phyloP scores from a whole-genome alignment of 2,329 filamentous ascomycete species.

The Stemphylium vesicarium region DNA sequence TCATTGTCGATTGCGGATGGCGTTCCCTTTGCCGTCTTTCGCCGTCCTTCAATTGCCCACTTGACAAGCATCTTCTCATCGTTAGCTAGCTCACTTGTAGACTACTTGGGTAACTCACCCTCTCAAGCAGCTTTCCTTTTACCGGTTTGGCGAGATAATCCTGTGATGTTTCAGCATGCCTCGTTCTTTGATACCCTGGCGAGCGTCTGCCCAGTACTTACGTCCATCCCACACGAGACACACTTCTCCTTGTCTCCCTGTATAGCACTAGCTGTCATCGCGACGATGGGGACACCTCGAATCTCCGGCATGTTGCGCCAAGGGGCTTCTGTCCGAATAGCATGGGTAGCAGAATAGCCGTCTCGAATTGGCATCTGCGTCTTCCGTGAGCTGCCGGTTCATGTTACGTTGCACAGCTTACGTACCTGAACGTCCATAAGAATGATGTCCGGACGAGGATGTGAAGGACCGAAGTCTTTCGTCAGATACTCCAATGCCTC shows the following conservation, averaged over 20 bases:
- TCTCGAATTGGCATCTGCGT: slow-evolving; percentile 64
- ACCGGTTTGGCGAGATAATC: slow-evolving; percentile 61
- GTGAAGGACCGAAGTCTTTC: slow-evolving; percentile 57
- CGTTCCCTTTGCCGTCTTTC: slow-evolving; percentile 39
- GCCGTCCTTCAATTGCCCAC: slow-evolving; percentile 63
- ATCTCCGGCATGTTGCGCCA: slow-evolving; percentile 64
- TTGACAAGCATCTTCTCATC: slow-evolving; percentile 63
- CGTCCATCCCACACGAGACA: slow-evolving; percentile 73
- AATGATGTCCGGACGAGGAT: slow-evolving; percentile 72
- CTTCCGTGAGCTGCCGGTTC: background rate
- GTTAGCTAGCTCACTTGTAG: slow-evolving; percentile 21
- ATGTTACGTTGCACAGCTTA: background rate
- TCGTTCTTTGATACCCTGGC: slow-evolving; percentile 13
- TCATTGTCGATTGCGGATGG: slow-evolving; percentile 34
- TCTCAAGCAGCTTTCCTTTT: slow-evolving; percentile 71
- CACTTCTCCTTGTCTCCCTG: slow-evolving; percentile 79
- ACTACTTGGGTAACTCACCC: slow-evolving; percentile 28
- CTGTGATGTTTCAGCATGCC: slow-evolving; percentile 31
- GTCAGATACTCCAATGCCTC: slow-evolving; percentile 77
- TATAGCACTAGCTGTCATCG: slow-evolving; percentile 82
- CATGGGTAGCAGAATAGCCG: slow-evolving; percentile 77
- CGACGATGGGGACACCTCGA: slow-evolving; percentile 73
- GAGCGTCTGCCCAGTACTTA: slow-evolving; percentile 24
- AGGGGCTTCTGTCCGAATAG: slow-evolving; percentile 70
- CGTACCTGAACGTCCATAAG: slow-evolving; percentile 81